These are phyloP conservation scores for Hyaloscypha bicolor DNA, from an alignment of 495 filamentous ascomycete genomes.

Conservation along the genomic window DNA sequence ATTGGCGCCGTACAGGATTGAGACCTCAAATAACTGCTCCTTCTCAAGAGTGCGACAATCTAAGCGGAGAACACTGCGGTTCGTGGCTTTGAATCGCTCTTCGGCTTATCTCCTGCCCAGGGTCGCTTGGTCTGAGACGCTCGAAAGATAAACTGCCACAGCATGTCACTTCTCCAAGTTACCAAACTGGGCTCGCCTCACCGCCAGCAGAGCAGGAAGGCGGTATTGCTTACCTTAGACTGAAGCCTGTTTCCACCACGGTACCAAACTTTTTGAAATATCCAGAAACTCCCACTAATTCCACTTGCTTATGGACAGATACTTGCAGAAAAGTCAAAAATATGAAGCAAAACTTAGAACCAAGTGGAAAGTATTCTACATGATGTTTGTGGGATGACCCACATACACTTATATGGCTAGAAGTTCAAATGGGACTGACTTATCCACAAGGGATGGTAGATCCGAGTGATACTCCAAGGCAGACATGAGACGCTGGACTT, in stretches of 20 bases:
- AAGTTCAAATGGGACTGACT: neutral
- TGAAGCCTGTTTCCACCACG: conserved; percentile 4
- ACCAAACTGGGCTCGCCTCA: conserved; percentile 17
- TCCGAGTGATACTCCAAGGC: conserved; percentile 1
- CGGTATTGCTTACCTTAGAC: conserved; percentile 19
- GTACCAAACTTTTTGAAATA: conserved; percentile 15
- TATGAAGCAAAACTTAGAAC: neutral
- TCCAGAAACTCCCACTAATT: neutral
- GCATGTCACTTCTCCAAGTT: neutral
- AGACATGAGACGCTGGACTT: conserved; percentile 15
- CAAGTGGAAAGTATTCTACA: conserved; percentile 1
- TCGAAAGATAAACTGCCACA: neutral
- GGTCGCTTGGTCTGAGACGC: neutral
- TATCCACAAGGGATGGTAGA: neutral
- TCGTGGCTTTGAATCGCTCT: neutral
- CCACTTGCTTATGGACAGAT: conserved; percentile 15
- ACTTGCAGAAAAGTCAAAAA: conserved; percentile 2
- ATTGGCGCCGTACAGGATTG: neutral
- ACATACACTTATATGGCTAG: conserved; percentile 1
- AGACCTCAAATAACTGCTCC: neutral
- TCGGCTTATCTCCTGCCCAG: neutral
- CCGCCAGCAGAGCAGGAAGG: conserved; percentile 23
- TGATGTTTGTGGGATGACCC: neutral
- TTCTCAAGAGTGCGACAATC: neutral
- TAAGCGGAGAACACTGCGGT: neutral